A percentile compares a stretch with the other conserved stretches of the same genome.
Evolutionary conservation across 208 protist genomes (phyloP).

Genomic region (Crithidia bombi): DNA sequence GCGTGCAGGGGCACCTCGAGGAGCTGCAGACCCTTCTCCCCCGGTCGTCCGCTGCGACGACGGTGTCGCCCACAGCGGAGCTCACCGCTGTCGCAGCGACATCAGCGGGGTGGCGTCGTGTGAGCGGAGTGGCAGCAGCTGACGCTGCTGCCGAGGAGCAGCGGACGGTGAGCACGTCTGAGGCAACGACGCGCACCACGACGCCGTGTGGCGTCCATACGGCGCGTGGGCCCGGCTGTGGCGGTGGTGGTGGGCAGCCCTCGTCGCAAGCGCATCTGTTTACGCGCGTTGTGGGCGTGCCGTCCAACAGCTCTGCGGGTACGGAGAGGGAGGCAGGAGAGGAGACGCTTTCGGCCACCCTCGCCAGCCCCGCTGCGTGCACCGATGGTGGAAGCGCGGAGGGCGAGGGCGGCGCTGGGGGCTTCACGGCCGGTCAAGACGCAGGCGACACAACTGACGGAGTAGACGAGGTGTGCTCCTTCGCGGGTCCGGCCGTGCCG

Average conservation of each 20-base stretch:
- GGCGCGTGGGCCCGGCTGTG: not conserved
- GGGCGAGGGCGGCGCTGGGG: no score
- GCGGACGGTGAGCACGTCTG: not conserved
- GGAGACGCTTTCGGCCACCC: not conserved
- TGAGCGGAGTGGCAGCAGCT: not conserved
- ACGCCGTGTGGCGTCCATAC: slow-evolving; percentile 4
- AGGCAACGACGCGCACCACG: not conserved
- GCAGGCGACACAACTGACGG: not conserved
- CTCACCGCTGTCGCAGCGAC: no score
- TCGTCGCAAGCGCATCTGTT: no score
- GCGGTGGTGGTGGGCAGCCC: no score
- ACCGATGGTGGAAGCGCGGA: not conserved
- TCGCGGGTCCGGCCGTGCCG: not conserved
- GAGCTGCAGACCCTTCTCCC: slow-evolving; percentile 20
- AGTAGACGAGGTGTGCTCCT: not conserved
- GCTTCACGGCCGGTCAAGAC: no score
- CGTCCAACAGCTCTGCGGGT: not conserved
- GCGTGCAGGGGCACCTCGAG: slow-evolving; percentile 23
- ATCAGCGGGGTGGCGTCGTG: not conserved
- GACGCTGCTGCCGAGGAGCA: not conserved
- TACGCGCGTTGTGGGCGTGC: not conserved
- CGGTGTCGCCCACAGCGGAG: no score
- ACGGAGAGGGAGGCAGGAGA: not conserved
- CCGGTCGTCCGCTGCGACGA: no score
- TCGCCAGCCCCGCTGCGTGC: no score